Evolutionary conservation across 2,329 filamentous ascomycete species (phyloP).

Genomic region (Colletotrichum sp.): DNA sequence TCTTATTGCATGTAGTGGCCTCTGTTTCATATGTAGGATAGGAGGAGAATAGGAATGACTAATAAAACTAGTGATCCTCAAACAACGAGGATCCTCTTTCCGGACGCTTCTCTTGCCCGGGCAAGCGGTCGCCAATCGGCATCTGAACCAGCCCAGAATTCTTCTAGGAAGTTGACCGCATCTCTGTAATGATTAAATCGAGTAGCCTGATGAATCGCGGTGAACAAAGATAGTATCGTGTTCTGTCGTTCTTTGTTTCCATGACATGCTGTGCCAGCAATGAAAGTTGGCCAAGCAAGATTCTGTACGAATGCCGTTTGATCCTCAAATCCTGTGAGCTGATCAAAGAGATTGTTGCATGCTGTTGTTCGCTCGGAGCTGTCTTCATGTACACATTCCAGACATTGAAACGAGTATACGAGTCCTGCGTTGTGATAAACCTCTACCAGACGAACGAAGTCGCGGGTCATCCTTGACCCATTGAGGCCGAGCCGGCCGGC

Average conservation of each 20-base stretch:
- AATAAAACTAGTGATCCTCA: not conserved
- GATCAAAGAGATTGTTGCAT: slow-evolving; percentile 25
- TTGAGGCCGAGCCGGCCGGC: slow-evolving; percentile 27
- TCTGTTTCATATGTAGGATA: not conserved
- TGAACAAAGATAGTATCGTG: slow-evolving; percentile 21
- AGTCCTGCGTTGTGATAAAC: slow-evolving; percentile 32
- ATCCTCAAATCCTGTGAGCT: slow-evolving; percentile 27
- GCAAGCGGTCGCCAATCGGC: slow-evolving; percentile 31
- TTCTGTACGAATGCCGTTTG: slow-evolving; percentile 29
- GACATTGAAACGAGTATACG: slow-evolving; percentile 30
- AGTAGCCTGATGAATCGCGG: slow-evolving; percentile 22
- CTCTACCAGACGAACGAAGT: slow-evolving; percentile 32
- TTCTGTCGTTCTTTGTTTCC: slow-evolving; percentile 24
- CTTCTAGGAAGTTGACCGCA: slow-evolving; percentile 25
- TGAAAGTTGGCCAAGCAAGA: slow-evolving; percentile 33
- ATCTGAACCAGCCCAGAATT: slow-evolving; percentile 28
- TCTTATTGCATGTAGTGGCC: not conserved
- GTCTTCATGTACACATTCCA: slow-evolving; percentile 22
- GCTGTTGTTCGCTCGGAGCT: slow-evolving; percentile 22
- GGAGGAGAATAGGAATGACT: not conserved
- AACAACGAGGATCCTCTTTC: slow-evolving; percentile 26
- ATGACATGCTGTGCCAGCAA: slow-evolving; percentile 31
- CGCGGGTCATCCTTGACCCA: slow-evolving; percentile 22
- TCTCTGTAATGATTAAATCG: slow-evolving; percentile 29
- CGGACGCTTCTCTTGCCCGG: slow-evolving; percentile 24